Evolutionary conservation across 2,329 filamentous ascomycete genomes (phyloP).

Genomic region (Paecilomyces dactylethromorphus): DNA sequence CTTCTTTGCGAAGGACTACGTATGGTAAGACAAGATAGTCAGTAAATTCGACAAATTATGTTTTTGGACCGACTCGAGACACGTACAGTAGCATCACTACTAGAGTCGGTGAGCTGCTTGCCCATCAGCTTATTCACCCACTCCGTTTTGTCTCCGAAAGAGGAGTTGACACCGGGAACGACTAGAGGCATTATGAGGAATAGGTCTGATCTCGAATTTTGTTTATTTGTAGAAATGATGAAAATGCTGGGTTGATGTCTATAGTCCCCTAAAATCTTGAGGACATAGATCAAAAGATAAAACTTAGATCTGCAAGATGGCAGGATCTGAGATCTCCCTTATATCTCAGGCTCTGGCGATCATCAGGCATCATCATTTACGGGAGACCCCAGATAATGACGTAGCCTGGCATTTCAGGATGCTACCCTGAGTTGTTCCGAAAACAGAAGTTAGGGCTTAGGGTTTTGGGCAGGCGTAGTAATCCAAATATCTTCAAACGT

Average conservation of each 20-base stretch:
- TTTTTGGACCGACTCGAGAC: neutral
- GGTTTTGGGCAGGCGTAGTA: neutral
- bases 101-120: conserved; percentile 36
- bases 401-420: neutral
- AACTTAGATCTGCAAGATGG: neutral
- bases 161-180: conserved; percentile 35
- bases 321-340: neutral
- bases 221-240: too few relatives aligned
- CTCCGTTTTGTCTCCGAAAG: conserved; percentile 26
- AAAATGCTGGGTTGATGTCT: too few relatives aligned
- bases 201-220: neutral
- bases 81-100: conserved; percentile 28
- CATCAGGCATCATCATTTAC: neutral
- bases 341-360: neutral
- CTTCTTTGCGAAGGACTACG: conserved; percentile 39
- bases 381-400: neutral
- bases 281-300: neutral
- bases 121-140: conserved; percentile 42
- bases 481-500: neutral
- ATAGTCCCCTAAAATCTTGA: neutral
- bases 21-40: neutral
- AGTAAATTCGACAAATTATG: neutral
- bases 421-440: neutral
- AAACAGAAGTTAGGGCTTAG: neutral
- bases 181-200: conserved; percentile 40